A percentile compares a stretch with the other conserved stretches of the same genome.
These are phyloP conservation scores for Botrytis aclada DNA, from an alignment of 2,329 filamentous ascomycete species.

Conservation along the genomic window DNA sequence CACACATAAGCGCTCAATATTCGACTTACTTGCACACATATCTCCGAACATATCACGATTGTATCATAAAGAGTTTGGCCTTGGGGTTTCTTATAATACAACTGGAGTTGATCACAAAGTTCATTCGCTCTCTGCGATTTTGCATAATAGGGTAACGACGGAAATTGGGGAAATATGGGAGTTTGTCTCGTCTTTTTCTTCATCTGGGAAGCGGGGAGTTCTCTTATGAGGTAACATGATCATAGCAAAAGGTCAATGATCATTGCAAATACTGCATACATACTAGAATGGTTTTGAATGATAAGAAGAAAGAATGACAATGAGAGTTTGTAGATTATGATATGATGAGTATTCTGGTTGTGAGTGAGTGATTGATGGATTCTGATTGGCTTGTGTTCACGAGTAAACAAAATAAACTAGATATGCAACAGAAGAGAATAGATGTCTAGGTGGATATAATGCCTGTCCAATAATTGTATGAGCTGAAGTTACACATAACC, in stretches of 20 bases:
- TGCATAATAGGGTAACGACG: conserved; percentile 19
- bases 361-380: not conserved
- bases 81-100: conserved; percentile 10
- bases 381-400: not conserved
- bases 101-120: conserved; percentile 8
- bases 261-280: conserved; percentile 16
- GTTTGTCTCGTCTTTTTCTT: not conserved
- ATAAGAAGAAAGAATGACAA: conserved; percentile 16
- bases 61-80: conserved; percentile 18
- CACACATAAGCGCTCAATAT: not conserved
- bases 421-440: not conserved
- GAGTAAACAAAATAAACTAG: not conserved
- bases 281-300: conserved; percentile 16
- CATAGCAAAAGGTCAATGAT: conserved; percentile 11
- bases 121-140: conserved; percentile 12
- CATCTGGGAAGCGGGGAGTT: conserved; percentile 13
- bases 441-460: not conserved
- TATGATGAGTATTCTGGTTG: not conserved
- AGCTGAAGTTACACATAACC: not conserved
- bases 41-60: conserved; percentile 16
- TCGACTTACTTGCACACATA: conserved; percentile 8
- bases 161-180: conserved; percentile 12
- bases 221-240: conserved; percentile 6
- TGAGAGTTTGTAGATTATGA: conserved; percentile 16
- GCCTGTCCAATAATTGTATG: not conserved